Conservation (phyloP, 23 red algal species). For the Cyanidiococcus yangmingshanensis region DNA sequence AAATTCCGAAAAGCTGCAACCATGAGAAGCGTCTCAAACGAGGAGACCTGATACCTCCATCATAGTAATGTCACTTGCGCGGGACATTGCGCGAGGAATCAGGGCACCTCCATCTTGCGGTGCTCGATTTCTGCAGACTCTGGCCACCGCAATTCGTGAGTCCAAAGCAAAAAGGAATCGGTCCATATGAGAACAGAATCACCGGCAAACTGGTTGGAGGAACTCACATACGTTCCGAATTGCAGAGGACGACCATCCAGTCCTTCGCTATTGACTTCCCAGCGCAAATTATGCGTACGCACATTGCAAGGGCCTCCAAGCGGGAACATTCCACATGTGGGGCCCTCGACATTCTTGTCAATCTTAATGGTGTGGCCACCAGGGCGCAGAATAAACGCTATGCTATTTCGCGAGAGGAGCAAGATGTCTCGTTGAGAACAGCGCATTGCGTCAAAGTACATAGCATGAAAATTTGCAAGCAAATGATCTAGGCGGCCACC, state of each 20-base stretch:
- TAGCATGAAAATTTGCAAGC: slow-evolving; percentile 27
- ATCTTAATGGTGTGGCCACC: slow-evolving; percentile 16
- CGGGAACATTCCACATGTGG: slow-evolving; percentile 23
- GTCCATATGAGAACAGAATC: slow-evolving; percentile 20
- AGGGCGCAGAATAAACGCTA: slow-evolving; percentile 13
- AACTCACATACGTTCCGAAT: slow-evolving; percentile 29
- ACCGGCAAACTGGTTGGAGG: slow-evolving; percentile 17
- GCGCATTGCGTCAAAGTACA: background rate
- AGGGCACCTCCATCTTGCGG: no score
- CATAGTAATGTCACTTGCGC: no score
- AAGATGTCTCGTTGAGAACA: background rate
- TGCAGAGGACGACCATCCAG: background rate
- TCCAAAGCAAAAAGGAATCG: slow-evolving; percentile 18
- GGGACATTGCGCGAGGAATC: no score
- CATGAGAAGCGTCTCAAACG: no score
- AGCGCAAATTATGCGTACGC: slow-evolving; percentile 11
- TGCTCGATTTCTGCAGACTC: no score
- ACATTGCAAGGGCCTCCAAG: slow-evolving; percentile 17
- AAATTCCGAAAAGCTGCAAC: no score
- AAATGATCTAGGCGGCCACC: slow-evolving; percentile 28
- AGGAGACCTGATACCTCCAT: no score
- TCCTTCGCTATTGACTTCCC: slow-evolving; percentile 17
- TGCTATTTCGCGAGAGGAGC: background rate
- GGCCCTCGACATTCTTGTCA: slow-evolving; percentile 14
- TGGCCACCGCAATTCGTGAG: background rate